Evolutionary conservation across 176 grass and related monocot species (phyloP).

Genomic region (Leersia perrieri): DNA sequence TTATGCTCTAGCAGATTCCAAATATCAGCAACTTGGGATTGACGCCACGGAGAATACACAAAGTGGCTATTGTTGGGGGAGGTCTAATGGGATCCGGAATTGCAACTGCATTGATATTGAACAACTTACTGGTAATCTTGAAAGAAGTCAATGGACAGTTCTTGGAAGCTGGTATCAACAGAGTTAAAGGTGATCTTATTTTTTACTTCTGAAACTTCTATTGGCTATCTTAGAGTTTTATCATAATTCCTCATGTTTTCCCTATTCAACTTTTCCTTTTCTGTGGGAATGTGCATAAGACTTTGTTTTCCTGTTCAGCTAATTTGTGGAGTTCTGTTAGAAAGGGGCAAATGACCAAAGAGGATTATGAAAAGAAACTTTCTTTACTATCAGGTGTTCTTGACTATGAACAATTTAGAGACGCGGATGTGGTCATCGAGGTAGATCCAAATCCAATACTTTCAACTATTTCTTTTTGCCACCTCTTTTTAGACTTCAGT

Average conservation of each 20-base stretch:
- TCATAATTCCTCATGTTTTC: constrained; percentile 13
- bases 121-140: constrained; percentile 62
- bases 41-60: constrained; percentile 61
- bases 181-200: constrained; percentile 64
- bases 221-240: constrained; percentile 14
- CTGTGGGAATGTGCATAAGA: no score
- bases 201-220: not conserved
- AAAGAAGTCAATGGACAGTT: constrained; percentile 79
- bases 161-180: constrained; percentile 57
- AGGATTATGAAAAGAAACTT: constrained; percentile 55
- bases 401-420: constrained; percentile 79
- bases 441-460: constrained; percentile 32
- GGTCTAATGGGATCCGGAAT: constrained; percentile 90
- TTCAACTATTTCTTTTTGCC: not conserved
- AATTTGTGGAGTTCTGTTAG: constrained; percentile 70
- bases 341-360: constrained; percentile 59
- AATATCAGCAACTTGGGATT: constrained; percentile 64
- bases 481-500: not conserved
- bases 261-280: constrained; percentile 52
- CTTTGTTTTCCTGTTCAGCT: constrained; percentile 39
- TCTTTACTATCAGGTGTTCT: constrained; percentile 73
- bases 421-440: constrained; percentile 83
- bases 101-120: constrained; percentile 67
- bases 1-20: constrained; percentile 56
- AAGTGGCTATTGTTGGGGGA: constrained; percentile 67